Evolutionary conservation across 176 grass and related monocot genomes (phyloP).

Genomic region (Chloris gayana): DNA sequence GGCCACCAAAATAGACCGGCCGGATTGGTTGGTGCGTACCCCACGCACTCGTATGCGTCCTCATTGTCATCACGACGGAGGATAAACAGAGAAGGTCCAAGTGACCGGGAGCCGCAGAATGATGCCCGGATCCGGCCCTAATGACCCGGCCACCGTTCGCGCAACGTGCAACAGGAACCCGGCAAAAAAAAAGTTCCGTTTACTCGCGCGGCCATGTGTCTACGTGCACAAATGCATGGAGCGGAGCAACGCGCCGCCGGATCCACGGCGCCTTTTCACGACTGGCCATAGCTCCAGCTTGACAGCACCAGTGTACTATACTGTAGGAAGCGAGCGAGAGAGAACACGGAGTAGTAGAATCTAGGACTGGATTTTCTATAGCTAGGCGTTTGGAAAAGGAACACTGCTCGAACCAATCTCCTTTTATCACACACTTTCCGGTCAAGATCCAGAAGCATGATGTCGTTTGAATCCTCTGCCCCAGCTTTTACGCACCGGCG

Average conservation of each 20-base stretch:
- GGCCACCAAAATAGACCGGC: too few relatives aligned
- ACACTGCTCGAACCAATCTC: conserved; percentile 17
- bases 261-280: background rate
- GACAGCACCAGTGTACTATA: too few relatives aligned
- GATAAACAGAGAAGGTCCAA: too few relatives aligned
- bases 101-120: too few relatives aligned
- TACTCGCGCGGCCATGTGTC: background rate
- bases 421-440: background rate
- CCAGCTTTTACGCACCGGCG: conserved; percentile 32
- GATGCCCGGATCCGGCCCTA: too few relatives aligned
- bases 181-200: background rate
- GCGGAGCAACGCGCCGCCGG: background rate
- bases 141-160: too few relatives aligned
- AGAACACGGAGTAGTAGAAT: conserved; percentile 26
- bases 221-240: background rate
- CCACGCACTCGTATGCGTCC: too few relatives aligned
- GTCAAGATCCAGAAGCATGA: conserved; percentile 48
- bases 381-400: background rate
- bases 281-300: background rate
- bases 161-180: background rate
- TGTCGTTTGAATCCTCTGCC: conserved; percentile 22
- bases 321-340: background rate
- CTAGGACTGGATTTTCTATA: background rate
- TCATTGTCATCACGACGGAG: too few relatives aligned
- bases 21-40: too few relatives aligned